A percentile compares a stretch with the other conserved stretches of the same genome.
phyloP scores from a whole-genome alignment of 805 yeast species.

The Naumovozyma baii region DNA sequence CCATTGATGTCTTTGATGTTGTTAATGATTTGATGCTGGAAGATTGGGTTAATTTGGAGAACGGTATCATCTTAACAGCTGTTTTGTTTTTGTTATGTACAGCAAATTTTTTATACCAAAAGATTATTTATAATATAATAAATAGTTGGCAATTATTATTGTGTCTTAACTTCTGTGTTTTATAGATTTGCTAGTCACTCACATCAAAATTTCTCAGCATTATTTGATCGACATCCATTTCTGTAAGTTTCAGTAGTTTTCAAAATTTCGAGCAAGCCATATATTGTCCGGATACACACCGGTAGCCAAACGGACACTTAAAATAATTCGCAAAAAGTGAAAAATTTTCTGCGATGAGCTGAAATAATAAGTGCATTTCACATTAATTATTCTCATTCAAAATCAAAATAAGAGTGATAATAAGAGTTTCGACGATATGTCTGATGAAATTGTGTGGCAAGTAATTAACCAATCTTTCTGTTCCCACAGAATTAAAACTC shows the following conservation, averaged over 20 bases:
- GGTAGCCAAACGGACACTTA: background rate
- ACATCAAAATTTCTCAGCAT: too few species aligned
- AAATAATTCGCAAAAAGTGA: too few species aligned
- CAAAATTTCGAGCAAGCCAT: background rate
- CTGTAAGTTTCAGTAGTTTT: too few species aligned
- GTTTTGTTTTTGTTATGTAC: background rate
- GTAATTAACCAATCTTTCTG: conserved; percentile 92
- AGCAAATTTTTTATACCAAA: background rate
- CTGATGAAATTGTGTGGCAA: conserved; percentile 92
- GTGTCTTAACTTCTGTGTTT: too few species aligned
- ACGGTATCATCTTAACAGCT: background rate
- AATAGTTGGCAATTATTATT: too few species aligned
- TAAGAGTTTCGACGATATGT: conserved; percentile 29
- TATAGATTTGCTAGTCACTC: too few species aligned
- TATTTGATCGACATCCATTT: too few species aligned
- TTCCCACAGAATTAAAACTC: conserved; percentile 84
- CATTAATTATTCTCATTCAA: too few species aligned
- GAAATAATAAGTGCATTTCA: too few species aligned
- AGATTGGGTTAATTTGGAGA: background rate
- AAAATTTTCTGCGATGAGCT: background rate
- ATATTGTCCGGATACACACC: background rate
- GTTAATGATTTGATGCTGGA: background rate
- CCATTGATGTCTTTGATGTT: background rate
- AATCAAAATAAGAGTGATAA: too few species aligned
- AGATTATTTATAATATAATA: too few species aligned